Percentiles rank a stretch among this genome's conserved stretches.
Evolutionary conservation across 768 basidiomycete species (phyloP).

Genomic region (Psilocybe subaeruginosa): DNA sequence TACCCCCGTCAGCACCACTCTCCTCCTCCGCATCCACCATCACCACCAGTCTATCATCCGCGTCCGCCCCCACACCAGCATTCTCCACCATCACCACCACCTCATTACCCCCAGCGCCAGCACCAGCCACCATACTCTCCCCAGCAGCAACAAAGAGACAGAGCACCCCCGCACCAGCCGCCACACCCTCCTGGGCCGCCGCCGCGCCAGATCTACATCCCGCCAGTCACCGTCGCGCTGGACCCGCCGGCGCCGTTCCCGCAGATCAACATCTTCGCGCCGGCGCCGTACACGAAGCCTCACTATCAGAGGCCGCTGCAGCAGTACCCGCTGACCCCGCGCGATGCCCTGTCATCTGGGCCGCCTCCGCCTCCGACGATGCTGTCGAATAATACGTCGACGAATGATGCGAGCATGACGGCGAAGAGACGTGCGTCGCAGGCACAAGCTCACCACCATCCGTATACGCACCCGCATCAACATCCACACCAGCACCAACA

Average conservation of each 20-base stretch:
- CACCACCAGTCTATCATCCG: neutral
- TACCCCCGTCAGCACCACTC: neutral
- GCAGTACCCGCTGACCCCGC: neutral
- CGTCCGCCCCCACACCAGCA: neutral
- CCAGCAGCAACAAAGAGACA: neutral
- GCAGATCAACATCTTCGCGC: neutral
- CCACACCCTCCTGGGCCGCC: neutral
- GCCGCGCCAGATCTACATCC: neutral
- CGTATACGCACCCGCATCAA: no score
- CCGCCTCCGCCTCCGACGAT: no score
- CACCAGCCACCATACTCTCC: neutral
- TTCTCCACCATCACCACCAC: neutral
- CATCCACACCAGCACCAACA: neutral
- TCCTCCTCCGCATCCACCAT: neutral
- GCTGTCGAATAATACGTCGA: no score
- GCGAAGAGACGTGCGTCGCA: no score
- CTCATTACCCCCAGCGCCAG: neutral
- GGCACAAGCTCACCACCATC: no score
- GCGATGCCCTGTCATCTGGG: no score
- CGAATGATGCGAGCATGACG: no score
- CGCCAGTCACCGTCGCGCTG: neutral
- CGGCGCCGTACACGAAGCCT: constrained; percentile 3
- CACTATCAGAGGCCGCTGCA: constrained; percentile 4
- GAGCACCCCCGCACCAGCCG: neutral
- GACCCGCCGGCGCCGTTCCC: neutral